Percentiles rank a stretch among this genome's conserved stretches.
phyloP scores from a whole-genome alignment of 2,329 filamentous ascomycete genomes.

The Pseudocercospora musae region DNA sequence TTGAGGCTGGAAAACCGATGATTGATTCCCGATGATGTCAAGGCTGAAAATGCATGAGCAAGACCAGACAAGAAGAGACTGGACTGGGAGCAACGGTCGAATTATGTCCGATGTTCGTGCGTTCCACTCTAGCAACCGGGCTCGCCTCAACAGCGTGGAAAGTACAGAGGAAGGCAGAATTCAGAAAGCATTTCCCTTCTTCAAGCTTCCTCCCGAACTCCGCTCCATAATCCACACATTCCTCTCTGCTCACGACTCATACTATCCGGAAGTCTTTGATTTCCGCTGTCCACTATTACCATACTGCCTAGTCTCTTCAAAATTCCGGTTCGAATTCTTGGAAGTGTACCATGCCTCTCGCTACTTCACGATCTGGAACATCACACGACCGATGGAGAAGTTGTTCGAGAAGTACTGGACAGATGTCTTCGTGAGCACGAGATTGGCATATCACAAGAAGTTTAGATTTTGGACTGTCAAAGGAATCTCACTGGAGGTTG shows the following conservation, averaged over 20 bases:
- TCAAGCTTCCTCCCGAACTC: neutral
- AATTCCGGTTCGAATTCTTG: neutral
- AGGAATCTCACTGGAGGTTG: neutral
- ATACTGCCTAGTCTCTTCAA: neutral
- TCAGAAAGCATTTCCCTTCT: neutral
- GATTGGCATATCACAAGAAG: neutral
- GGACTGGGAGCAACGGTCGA: neutral
- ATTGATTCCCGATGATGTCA: neutral
- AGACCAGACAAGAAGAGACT: no score
- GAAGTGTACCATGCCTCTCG: neutral
- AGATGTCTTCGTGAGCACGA: neutral
- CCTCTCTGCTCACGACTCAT: neutral
- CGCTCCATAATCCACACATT: neutral
- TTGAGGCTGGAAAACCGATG: neutral
- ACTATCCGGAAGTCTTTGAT: neutral
- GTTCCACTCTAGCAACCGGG: neutral
- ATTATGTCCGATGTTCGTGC: neutral
- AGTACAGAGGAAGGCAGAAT: neutral
- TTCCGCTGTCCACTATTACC: neutral
- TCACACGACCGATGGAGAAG: neutral
- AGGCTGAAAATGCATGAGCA: neutral
- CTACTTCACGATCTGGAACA: neutral
- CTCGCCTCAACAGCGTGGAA: neutral
- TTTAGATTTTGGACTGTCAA: neutral
- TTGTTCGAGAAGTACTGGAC: neutral